Evolutionary conservation across 2,329 filamentous ascomycete species (phyloP).

Genomic region (Periconia macrospinosa): DNA sequence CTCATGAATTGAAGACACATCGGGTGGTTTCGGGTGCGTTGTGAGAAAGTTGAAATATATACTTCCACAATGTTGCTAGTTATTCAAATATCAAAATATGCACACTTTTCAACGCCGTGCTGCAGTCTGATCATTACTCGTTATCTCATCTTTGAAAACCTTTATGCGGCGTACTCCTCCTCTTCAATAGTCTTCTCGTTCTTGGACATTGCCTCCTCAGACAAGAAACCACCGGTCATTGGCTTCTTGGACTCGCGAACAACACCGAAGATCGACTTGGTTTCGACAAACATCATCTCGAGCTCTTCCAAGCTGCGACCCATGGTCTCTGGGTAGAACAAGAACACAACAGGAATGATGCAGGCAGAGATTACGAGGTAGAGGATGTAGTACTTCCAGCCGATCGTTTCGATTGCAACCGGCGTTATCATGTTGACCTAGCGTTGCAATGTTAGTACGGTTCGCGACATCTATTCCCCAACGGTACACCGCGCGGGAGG

Average conservation of each 20-base stretch:
- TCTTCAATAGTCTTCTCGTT: slow-evolving; percentile 5
- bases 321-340: slow-evolving; percentile 55
- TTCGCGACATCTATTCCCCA: no score
- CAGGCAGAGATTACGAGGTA: slow-evolving; percentile 52
- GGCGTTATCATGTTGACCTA: background rate
- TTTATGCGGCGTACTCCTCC: background rate
- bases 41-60: background rate
- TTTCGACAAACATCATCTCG: slow-evolving; percentile 46
- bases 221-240: slow-evolving; percentile 10
- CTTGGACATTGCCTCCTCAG: slow-evolving; percentile 15
- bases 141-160: background rate
- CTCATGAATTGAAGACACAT: background rate
- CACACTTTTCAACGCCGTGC: background rate
- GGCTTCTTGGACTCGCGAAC: slow-evolving; percentile 26
- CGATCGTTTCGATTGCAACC: slow-evolving; percentile 54
- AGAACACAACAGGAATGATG: slow-evolving; percentile 50
- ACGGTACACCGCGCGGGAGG: slow-evolving; percentile 44
- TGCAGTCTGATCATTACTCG: background rate
- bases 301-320: slow-evolving; percentile 52
- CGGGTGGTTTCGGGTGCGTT: background rate
- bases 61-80: background rate
- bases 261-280: slow-evolving; percentile 29
- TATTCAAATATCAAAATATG: background rate
- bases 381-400: slow-evolving; percentile 56
- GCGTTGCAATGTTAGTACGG: slow-evolving; percentile 33